Evolutionary conservation across 2,329 filamentous ascomycete genomes (phyloP), one percentile per base, ranked within the genome.

Genomic region (Talaromyces sp.): DNA sequence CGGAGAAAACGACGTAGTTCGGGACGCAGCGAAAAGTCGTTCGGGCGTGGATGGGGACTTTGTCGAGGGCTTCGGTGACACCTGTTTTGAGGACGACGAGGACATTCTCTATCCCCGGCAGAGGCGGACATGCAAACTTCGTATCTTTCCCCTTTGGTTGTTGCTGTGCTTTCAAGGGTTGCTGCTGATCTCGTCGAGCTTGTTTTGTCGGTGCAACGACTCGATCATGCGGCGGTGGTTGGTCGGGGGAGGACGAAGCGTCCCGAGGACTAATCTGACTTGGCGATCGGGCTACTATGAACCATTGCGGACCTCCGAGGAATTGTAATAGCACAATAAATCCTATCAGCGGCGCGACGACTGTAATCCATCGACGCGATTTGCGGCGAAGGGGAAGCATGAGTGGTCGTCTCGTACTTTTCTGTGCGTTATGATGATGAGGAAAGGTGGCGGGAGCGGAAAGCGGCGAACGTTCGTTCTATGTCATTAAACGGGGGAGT

Each of bases 81-180:
- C 82, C 83, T 0, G 83, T 85, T 62, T 81, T 80, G 61, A 86
- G 73, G 9, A 84, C 72, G 15, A 85, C 76, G 60, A 84, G 78
- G 48, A 84, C 69, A 64, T 85, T 76, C 3, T 81, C 73, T 21
- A 79, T 70, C 11, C 75, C 77, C 9, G 75, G 69, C 3, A 75
- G 60, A 3, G 69, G 61, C 5, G 71, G 71, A 28, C 73, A 75
- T n/a, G 58, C 60, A 43, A 60, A 55, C 57, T 62, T 48, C 25
- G 25, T 17, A 15, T 35, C 13, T 21, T 56, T 8, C 2, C 10
- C 31, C 17, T 28, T 46, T 17, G 19, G 8, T 15, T 54, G 36
- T 17, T 51, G 36, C 45, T 45, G 45, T n/a, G 1, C 35, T 2
- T 36, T 15, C 10, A 52, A 9, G 2, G 48, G 33, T 31, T 52